A percentile compares a stretch with the other conserved stretches of the same genome.
Conservation (phyloP, 78 protist species). For the Chrysochromulina tobinii region DNA sequence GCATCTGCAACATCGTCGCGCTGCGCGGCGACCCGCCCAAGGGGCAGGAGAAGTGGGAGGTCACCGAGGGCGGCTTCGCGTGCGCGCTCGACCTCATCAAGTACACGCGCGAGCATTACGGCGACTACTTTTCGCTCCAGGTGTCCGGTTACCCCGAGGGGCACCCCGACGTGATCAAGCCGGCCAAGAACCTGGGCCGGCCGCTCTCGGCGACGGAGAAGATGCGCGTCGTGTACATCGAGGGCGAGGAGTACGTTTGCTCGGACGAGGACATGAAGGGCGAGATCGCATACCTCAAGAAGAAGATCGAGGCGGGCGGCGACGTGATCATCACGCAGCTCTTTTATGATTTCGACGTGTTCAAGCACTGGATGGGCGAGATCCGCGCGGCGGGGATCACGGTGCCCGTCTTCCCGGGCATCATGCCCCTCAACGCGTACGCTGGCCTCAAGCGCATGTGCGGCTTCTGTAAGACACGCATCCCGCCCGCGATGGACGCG, state of each 20-base stretch:
- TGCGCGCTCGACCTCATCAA: slow-evolving; percentile 28
- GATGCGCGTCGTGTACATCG: background rate
- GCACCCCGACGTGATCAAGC: slow-evolving; percentile 8
- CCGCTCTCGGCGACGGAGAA: no score
- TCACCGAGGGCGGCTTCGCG: slow-evolving; percentile 18
- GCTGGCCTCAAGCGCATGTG: slow-evolving; percentile 5
- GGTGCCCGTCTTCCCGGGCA: slow-evolving; percentile 25
- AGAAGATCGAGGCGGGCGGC: slow-evolving; percentile 19
- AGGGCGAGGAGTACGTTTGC: slow-evolving; percentile 11
- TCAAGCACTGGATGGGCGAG: background rate
- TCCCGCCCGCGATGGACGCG: background rate
- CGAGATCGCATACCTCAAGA: slow-evolving; percentile 2
- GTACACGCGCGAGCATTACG: background rate
- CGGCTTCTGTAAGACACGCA: slow-evolving; percentile 12
- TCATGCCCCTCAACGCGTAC: background rate
- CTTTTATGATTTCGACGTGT: background rate
- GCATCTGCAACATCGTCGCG: slow-evolving; percentile 26
- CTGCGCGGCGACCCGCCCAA: slow-evolving; percentile 34
- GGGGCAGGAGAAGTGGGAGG: slow-evolving; percentile 35
- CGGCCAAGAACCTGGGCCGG: background rate
- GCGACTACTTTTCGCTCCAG: background rate
- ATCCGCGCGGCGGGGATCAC: background rate
- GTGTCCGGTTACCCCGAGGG: slow-evolving; percentile 29
- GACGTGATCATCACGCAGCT: slow-evolving; percentile 15
- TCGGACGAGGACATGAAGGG: background rate